These are phyloP conservation scores for Remersonia thermophila DNA, from an alignment of 2,329 filamentous ascomycete genomes.

Conservation along the genomic window DNA sequence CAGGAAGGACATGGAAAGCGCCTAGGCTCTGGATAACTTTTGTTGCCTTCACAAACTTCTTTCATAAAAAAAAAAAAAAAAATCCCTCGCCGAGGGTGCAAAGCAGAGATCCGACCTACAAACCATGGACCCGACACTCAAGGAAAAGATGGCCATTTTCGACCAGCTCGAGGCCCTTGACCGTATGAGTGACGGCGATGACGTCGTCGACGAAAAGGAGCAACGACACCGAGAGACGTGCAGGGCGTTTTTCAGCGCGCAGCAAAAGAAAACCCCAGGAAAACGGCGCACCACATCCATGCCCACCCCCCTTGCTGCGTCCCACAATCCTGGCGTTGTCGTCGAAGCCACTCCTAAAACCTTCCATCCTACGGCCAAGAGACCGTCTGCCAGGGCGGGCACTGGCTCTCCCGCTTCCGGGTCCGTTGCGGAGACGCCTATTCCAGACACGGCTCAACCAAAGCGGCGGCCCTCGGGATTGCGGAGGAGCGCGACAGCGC, in stretches of 20 bases:
- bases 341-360: slow-evolving; percentile 15
- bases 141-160: slow-evolving; percentile 36
- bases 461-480: slow-evolving; percentile 9
- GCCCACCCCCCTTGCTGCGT: slow-evolving; percentile 6
- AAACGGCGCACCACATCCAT: slow-evolving; percentile 8
- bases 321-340: slow-evolving; percentile 3
- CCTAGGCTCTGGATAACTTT: no score
- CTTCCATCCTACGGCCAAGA: slow-evolving; percentile 3
- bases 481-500: slow-evolving; percentile 22
- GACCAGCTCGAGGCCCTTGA: slow-evolving; percentile 25
- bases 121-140: slow-evolving; percentile 4
- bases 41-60: no score
- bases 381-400: background rate
- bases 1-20: no score
- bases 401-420: background rate
- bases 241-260: slow-evolving; percentile 16
- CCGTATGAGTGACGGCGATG: slow-evolving; percentile 19
- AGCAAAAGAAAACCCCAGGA: slow-evolving; percentile 1
- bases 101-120: no score
- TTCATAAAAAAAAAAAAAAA: no score
- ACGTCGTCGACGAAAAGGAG: slow-evolving; percentile 23
- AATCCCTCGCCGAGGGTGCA: no score
- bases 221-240: slow-evolving; percentile 23
- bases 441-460: slow-evolving; percentile 16
- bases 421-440: slow-evolving; percentile 22